Conservation (phyloP, 73 alveolate genomes). For the Paramecium sonneborni region DNA sequence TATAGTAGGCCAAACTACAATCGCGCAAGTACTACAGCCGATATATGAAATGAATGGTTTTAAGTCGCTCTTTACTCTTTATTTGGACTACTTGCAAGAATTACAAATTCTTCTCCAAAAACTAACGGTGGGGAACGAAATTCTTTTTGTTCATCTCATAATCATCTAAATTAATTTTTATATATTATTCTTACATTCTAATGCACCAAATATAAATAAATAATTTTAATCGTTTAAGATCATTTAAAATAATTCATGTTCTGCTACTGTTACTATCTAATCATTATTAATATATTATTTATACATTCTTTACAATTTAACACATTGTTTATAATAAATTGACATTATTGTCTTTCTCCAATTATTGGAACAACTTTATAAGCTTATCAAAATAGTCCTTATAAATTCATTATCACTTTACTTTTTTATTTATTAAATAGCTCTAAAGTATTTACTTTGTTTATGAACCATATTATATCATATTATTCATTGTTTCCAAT, state of each 20-base stretch:
- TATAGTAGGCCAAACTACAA: slow-evolving; percentile 49
- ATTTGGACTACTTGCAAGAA: slow-evolving; percentile 32
- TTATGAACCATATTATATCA: background rate
- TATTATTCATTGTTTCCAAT: background rate
- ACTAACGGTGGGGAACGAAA: background rate
- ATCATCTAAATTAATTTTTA: background rate
- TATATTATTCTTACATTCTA: background rate
- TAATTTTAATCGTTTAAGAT: background rate
- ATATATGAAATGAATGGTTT: slow-evolving; percentile 27
- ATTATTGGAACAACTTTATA: background rate
- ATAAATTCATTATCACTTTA: background rate
- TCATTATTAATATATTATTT: background rate
- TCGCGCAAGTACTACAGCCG: slow-evolving; percentile 51
- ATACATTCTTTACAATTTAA: background rate
- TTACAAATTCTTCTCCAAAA: background rate
- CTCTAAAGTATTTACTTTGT: background rate
- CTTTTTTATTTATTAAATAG: background rate
- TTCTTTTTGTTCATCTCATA: background rate
- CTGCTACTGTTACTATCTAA: background rate
- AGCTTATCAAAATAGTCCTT: background rate
- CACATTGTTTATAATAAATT: background rate
- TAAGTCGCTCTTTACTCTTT: slow-evolving; percentile 4
- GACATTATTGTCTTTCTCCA: background rate
- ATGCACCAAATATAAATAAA: slow-evolving; percentile 3
- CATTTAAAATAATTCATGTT: background rate